Evolutionary conservation across 371 early-diverging fungal species (phyloP), one percentile per base, ranked within the genome.

Genomic region (Syncephalastrum monosporum): DNA sequence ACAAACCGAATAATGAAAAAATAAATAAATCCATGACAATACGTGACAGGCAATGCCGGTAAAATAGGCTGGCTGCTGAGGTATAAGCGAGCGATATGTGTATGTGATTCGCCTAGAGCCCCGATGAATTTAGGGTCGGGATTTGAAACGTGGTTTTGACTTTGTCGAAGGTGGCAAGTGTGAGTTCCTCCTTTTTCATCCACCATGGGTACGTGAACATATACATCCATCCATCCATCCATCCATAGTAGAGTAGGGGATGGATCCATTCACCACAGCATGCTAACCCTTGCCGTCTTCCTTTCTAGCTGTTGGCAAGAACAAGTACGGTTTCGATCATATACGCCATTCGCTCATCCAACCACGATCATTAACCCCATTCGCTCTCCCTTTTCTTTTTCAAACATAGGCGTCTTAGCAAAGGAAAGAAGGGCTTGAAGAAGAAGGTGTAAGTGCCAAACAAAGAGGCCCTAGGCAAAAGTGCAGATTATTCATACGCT

Each of bases 371-470:
- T 33, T 33, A 33, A 33, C 38, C 38, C 12, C 38, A 33, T 33
- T 3, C 38, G 38, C 38, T 33, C 38, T 33, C 10, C 8, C 38
- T 33, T 12, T 14, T 42, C 27, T 15, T 51, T 14, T 29, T 6
- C n/a, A 29, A 5, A 33, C 33, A 19, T 38, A 83, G 82, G 80
- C 85, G 86, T 80, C 84, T 95, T 68, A 91, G 91, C 71, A 95
- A 95, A 82, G 94, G 94, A 74, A 95, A 94, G 89, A 95, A 94
- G 87, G 95, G 93, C 71, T 83, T 92, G 75, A 95, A 95, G 93
- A 95, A 95, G 92, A 94, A 91, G 91, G 82, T 90, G 92, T 92
- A 90, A 86, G 92, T 92, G 59, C 38, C 12, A 33, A 12, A 33
- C 38, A 33, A 33, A 33, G 25, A 55, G 15, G 49, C 15, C 47